These are phyloP conservation scores for Venturia asperata DNA, from an alignment of 2,329 filamentous ascomycete genomes.

Conservation along the genomic window DNA sequence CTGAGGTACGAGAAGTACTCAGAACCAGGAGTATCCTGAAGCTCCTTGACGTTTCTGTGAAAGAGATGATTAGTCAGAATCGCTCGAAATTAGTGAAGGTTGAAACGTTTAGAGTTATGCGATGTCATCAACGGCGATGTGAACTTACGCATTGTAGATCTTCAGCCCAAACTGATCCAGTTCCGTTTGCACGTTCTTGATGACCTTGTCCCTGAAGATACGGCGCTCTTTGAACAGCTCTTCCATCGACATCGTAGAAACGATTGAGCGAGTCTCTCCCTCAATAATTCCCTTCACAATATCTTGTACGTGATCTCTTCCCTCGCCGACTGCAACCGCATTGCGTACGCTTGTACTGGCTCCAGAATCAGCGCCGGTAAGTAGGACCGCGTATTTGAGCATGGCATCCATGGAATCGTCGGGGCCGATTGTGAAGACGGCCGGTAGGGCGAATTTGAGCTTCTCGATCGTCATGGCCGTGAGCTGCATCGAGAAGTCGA, in stretches of 20 bases:
- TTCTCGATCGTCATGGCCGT: conserved; percentile 90
- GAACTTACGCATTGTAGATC: conserved; percentile 40
- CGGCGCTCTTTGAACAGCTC: conserved; percentile 76
- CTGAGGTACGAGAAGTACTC: conserved; percentile 77
- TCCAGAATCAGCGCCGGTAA: conserved; percentile 56
- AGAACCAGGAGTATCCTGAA: conserved; percentile 74
- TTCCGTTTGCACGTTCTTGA: conserved; percentile 64
- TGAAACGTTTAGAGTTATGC: conserved; percentile 28
- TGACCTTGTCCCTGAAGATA: conserved; percentile 64
- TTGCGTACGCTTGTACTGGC: conserved; percentile 26
- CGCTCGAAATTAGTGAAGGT: too few relatives aligned
- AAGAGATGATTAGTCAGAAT: conserved; percentile 53
- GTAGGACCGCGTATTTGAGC: conserved; percentile 73
- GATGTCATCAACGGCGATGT: neutral
- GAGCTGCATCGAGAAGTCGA: conserved; percentile 74
- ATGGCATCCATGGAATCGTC: conserved; percentile 63
- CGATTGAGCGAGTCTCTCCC: conserved; percentile 75
- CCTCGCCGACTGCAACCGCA: conserved; percentile 38
- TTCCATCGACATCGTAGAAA: conserved; percentile 88
- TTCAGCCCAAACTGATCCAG: conserved; percentile 72
- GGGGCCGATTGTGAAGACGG: conserved; percentile 80
- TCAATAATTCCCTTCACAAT: conserved; percentile 89
- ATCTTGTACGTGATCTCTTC: conserved; percentile 64
- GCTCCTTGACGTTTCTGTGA: conserved; percentile 65
- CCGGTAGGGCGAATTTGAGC: conserved; percentile 71